Evolutionary conservation across 2,329 filamentous ascomycete genomes (phyloP).

Genomic region (Penicillium sp.): DNA sequence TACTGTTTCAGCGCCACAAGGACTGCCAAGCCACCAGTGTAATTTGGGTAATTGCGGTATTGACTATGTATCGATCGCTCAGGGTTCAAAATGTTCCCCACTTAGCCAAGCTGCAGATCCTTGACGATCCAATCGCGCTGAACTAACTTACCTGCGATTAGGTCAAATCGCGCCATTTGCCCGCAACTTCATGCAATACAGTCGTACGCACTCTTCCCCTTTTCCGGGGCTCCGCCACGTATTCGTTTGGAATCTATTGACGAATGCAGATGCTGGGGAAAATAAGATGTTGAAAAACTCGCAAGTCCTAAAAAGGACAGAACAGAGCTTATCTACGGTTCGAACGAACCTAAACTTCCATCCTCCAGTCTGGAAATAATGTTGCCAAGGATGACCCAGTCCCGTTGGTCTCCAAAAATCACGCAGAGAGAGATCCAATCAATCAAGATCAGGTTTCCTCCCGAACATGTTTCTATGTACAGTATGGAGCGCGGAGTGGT

Average conservation of each 20-base stretch:
- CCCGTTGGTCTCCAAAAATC: neutral
- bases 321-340: neutral
- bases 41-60: neutral
- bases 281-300: neutral
- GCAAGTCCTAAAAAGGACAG: neutral
- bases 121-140: slow-evolving; percentile 9
- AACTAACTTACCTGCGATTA: slow-evolving; percentile 1
- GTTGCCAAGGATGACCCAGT: neutral
- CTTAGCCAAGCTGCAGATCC: slow-evolving; percentile 5
- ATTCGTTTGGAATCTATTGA: slow-evolving; percentile 1
- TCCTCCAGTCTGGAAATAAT: neutral
- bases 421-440: neutral
- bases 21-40: slow-evolving; percentile 2
- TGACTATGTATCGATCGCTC: neutral
- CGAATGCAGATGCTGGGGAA: neutral
- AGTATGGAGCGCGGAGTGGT: no score
- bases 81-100: slow-evolving; percentile 7
- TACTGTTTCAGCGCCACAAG: neutral
- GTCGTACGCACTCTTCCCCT: neutral
- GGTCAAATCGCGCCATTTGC: slow-evolving; percentile 19
- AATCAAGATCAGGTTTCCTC: neutral
- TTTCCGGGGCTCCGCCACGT: neutral
- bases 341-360: neutral
- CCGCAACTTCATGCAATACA: slow-evolving; percentile 13
- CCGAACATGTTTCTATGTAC: neutral